Base-by-base conservation (phyloP, 202 grass and related monocot species). In the Setaria viridis region DNA sequence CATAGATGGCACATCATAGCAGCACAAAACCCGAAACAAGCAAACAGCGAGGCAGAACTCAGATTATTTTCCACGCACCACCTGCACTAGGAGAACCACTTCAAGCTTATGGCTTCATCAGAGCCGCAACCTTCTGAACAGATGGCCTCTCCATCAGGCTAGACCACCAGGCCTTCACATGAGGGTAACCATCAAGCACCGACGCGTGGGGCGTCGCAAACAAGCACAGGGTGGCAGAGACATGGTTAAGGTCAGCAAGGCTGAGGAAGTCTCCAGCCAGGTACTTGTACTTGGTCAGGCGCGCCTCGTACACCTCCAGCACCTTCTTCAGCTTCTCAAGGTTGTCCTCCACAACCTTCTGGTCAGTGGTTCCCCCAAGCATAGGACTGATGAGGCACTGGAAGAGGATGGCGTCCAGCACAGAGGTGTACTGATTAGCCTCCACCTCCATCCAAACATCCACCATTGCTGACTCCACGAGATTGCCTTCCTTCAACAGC, bases 361-460 rank as follows among this genome's bases (percentile, higher is more conserved):
- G 54, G 73, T 93, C 78, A 0, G 55, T 63, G 14, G 56, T 19
- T 69, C 85, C 79, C 2, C 88, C 85, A 56, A 84, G 74, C 85
- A 91, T 81, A 1, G 95, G 95, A 11, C 33, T 32, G 74, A 92
- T 4, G 20, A 93, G 20, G 65, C 1, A 13, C 47, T 98, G 64
- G 17, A 60, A 81, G 64, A 95, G 67, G 66, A 98, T 86, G 9
- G 93, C 73, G 19, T 4, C 9, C 53, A 95, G 43, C 6, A 58
- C 83, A 16, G 87, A 49, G 6, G 85, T 90, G 87, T 90, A 98
- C 76, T 95, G 93, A 0, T 98, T 76, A 13, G 93, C 77, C 84
- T 98, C 93, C 80, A 92, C 93, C 56, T 95, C 95, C 25, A 90
- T 50, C 95, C 95, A 98, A 66, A 95, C 87, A 81, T 98, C 89